phyloP scores from a whole-genome alignment of 1,139 yeast species.

The Blastobotrys persicus region DNA sequence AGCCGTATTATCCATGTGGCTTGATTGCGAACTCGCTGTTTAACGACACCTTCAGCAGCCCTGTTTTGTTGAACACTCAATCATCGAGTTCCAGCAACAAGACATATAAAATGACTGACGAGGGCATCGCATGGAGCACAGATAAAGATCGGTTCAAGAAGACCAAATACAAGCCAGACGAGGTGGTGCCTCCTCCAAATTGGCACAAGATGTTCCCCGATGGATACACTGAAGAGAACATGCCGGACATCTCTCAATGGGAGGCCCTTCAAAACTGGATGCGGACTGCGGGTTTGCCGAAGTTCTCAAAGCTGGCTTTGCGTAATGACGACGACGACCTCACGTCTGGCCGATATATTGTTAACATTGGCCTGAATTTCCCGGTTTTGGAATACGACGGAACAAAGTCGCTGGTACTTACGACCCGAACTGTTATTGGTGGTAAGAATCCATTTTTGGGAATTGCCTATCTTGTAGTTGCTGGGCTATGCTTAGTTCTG shows the following conservation, averaged over 20 bases:
- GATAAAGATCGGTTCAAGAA: slow-evolving; percentile 77
- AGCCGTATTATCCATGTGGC: slow-evolving; percentile 86
- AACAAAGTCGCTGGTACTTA: slow-evolving; percentile 70
- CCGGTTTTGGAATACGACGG: slow-evolving; percentile 85
- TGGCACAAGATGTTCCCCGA: slow-evolving; percentile 84
- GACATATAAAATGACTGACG: slow-evolving; percentile 60
- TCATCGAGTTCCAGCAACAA: slow-evolving; percentile 38
- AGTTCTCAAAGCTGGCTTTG: slow-evolving; percentile 75
- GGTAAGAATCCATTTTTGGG: slow-evolving; percentile 89
- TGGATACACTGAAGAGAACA: slow-evolving; percentile 79
- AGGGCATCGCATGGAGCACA: slow-evolving; percentile 84
- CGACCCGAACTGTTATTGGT: slow-evolving; percentile 85
- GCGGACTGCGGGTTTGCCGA: slow-evolving; percentile 89
- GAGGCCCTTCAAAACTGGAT: slow-evolving; percentile 95
- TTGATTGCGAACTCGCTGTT: slow-evolving; percentile 89
- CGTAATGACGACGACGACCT: slow-evolving; percentile 71
- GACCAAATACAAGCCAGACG: slow-evolving; percentile 64
- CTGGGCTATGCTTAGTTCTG: slow-evolving; percentile 75
- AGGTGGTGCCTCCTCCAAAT: slow-evolving; percentile 94
- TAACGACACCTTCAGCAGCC: slow-evolving; percentile 72
- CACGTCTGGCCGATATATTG: slow-evolving; percentile 65
- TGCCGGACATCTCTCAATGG: slow-evolving; percentile 80
- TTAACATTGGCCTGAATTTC: slow-evolving; percentile 77
- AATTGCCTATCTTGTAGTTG: slow-evolving; percentile 84
- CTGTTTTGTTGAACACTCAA: slow-evolving; percentile 46